Percentiles rank a stretch among this genome's conserved stretches.
These are phyloP conservation scores for Colletotrichum brevisporum DNA, from an alignment of 2,329 filamentous ascomycete species.

Conservation along the genomic window DNA sequence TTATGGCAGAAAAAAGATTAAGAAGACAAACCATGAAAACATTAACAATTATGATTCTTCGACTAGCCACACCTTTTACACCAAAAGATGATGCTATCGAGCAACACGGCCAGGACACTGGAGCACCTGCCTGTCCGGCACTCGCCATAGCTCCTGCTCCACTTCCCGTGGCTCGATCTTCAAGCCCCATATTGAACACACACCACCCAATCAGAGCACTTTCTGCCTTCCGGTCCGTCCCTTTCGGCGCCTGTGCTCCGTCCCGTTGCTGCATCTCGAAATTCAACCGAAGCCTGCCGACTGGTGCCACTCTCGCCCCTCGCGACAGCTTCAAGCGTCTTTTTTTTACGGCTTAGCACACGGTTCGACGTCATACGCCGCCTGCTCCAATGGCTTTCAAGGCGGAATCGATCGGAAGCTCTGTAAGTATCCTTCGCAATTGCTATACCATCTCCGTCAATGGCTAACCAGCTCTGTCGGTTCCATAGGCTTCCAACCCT, in stretches of 20 bases:
- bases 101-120: not conserved
- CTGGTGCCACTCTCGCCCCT: not conserved
- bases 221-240: constrained; percentile 9
- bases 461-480: constrained; percentile 42
- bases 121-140: not conserved
- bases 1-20: too few relatives aligned
- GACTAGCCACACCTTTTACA: too few relatives aligned
- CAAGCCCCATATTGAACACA: not conserved
- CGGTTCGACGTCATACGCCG: constrained; percentile 12
- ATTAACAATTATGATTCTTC: too few relatives aligned
- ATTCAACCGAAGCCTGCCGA: constrained; percentile 37
- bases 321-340: not conserved
- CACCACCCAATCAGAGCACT: not conserved
- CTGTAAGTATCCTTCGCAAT: constrained; percentile 46
- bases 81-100: too few relatives aligned
- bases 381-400: constrained; percentile 52
- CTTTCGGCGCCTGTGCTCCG: constrained; percentile 21
- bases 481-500: constrained; percentile 52
- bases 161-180: constrained; percentile 12
- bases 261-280: constrained; percentile 32
- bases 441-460: not conserved
- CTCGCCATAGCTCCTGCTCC: not conserved
- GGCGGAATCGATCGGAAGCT: constrained; percentile 47
- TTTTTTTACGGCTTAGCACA: not conserved
- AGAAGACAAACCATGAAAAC: too few relatives aligned